phyloP scores from a whole-genome alignment of 139 green algal species.

The Chlorella sp. region DNA sequence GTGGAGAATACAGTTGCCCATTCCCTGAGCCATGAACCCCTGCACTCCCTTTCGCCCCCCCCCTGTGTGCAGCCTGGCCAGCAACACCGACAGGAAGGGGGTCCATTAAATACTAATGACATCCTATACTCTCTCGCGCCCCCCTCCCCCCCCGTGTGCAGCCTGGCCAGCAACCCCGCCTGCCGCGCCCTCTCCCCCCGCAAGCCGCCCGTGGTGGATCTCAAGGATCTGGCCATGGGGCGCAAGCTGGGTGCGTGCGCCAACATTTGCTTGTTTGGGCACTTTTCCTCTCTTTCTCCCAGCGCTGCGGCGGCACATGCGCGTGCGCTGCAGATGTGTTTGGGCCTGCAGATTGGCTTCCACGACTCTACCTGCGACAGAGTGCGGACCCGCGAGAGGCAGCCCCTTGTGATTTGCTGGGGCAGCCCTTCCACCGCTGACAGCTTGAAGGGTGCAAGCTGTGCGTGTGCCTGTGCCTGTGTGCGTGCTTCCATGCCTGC shows the following conservation, averaged over 20 bases:
- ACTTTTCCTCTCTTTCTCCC: too few relatives aligned
- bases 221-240: slow-evolving; percentile 58
- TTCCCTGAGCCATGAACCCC: neutral
- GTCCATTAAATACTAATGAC: neutral
- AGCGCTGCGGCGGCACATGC: too few relatives aligned
- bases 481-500: neutral
- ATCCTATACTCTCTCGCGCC: too few relatives aligned
- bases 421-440: too few relatives aligned
- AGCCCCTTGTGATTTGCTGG: too few relatives aligned
- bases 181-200: slow-evolving; percentile 13
- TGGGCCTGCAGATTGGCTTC: too few relatives aligned
- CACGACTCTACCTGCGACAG: too few relatives aligned
- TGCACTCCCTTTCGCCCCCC: too few relatives aligned
- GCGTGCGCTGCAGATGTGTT: too few relatives aligned
- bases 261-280: neutral
- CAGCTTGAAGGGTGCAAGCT: neutral
- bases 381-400: too few relatives aligned
- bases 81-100: neutral
- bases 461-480: neutral
- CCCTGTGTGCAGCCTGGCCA: neutral
- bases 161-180: slow-evolving; percentile 77
- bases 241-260: slow-evolving; percentile 61
- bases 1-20: neutral
- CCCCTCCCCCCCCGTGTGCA: neutral
- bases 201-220: slow-evolving; percentile 34